These are phyloP conservation scores for Eimeria tenella DNA, from an alignment of 169 alveolate genomes.

Conservation along the genomic window DNA sequence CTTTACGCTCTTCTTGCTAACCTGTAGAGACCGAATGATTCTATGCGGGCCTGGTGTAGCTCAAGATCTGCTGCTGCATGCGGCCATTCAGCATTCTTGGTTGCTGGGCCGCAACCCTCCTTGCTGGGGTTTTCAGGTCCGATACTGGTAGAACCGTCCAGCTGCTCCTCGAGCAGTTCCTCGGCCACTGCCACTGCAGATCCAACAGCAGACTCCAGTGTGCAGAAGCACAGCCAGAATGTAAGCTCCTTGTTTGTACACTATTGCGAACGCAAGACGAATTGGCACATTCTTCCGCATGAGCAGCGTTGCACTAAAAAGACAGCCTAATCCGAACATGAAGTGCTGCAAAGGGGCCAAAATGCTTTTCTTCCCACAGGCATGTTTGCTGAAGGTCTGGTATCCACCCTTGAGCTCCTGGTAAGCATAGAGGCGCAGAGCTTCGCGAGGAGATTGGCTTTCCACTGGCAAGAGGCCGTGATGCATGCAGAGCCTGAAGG, in stretches of 20 bases:
- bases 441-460: slow-evolving; percentile 45
- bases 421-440: slow-evolving; percentile 44
- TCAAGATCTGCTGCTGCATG: slow-evolving; percentile 26
- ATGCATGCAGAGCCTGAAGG: slow-evolving; percentile 44
- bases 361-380: background rate
- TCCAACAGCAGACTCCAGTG: background rate
- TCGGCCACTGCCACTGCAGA: slow-evolving; percentile 73
- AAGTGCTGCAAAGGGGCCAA: too few relatives aligned
- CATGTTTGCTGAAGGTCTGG: slow-evolving; percentile 34
- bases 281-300: too few relatives aligned
- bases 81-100: slow-evolving; percentile 6
- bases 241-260: too few relatives aligned
- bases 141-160: background rate
- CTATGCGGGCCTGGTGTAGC: slow-evolving; percentile 41
- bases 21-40: slow-evolving; percentile 68
- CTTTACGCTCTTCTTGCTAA: background rate
- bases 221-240: too few relatives aligned
- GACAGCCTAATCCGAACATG: too few relatives aligned
- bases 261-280: too few relatives aligned
- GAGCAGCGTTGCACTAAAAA: too few relatives aligned
- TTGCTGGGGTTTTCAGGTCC: slow-evolving; percentile 24
- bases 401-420: slow-evolving; percentile 30
- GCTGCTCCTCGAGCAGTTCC: slow-evolving; percentile 31
- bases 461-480: slow-evolving; percentile 52
- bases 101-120: background rate